Evolutionary conservation across 768 basidiomycete genomes (phyloP).

Genomic region (Panellus pusillus): DNA sequence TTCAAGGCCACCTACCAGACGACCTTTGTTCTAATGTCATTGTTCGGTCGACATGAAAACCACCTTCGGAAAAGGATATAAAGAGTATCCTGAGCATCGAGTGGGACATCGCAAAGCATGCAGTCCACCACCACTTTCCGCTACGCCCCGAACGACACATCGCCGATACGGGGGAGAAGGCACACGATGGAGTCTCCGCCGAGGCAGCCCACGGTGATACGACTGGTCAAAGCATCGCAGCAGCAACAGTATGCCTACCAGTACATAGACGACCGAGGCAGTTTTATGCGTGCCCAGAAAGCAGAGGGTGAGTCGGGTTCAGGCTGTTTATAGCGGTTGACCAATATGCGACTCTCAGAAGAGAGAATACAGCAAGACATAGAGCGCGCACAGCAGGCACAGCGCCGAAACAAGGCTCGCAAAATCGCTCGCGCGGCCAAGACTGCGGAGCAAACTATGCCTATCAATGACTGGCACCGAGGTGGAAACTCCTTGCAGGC

Average conservation of each 20-base stretch:
- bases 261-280: conserved; percentile 18
- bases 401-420: conserved; percentile 17
- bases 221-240: conserved; percentile 14
- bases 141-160: neutral
- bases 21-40: no score
- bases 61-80: no score
- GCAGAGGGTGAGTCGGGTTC: conserved; percentile 14
- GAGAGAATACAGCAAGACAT: conserved; percentile 19
- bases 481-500: neutral
- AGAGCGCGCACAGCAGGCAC: conserved; percentile 14
- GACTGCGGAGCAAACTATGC: neutral
- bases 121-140: no score
- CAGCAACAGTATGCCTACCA: conserved; percentile 12
- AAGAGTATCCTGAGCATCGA: no score
- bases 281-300: conserved; percentile 13
- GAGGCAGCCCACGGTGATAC: conserved; percentile 6
- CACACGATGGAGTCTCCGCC: conserved; percentile 16
- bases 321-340: neutral
- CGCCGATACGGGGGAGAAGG: conserved; percentile 1
- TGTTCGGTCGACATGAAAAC: no score
- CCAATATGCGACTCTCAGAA: neutral
- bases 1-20: no score
- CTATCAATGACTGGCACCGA: neutral
- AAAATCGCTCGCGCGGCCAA: conserved; percentile 1
- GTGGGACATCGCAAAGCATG: neutral